Conservation (phyloP, 2,329 filamentous ascomycete species). For the Sporothrix dimorphospora region DNA sequence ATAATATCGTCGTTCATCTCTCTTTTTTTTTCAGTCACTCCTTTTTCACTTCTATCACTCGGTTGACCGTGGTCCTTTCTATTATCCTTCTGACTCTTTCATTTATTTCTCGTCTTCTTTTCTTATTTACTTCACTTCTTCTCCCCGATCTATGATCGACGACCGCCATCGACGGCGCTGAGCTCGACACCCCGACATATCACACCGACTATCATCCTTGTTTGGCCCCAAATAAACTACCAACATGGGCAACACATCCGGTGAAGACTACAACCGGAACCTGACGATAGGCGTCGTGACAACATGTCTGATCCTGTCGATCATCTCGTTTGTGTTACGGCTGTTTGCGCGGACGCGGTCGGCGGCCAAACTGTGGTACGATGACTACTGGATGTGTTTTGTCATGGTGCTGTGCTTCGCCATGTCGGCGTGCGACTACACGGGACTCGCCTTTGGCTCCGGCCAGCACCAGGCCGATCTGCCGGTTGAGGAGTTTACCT, state of each 20-base stretch:
- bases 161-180: neutral
- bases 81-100: neutral
- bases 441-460: constrained; percentile 28
- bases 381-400: constrained; percentile 32
- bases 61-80: neutral
- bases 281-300: constrained; percentile 31
- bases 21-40: neutral
- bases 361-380: constrained; percentile 31
- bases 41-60: neutral
- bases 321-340: constrained; percentile 29
- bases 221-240: neutral
- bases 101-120: neutral
- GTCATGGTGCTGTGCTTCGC: constrained; percentile 30
- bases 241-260: constrained; percentile 17
- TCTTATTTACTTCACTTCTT: neutral
- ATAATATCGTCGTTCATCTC: neutral
- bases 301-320: constrained; percentile 27
- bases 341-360: constrained; percentile 25
- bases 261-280: constrained; percentile 27
- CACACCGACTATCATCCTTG: neutral
- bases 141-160: neutral
- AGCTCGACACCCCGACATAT: neutral
- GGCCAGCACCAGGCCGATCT: constrained; percentile 30
- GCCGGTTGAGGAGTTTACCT: neutral
- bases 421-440: constrained; percentile 28